Conservation (phyloP, 257 asterid species). For the Nicotiana sylvestris region DNA sequence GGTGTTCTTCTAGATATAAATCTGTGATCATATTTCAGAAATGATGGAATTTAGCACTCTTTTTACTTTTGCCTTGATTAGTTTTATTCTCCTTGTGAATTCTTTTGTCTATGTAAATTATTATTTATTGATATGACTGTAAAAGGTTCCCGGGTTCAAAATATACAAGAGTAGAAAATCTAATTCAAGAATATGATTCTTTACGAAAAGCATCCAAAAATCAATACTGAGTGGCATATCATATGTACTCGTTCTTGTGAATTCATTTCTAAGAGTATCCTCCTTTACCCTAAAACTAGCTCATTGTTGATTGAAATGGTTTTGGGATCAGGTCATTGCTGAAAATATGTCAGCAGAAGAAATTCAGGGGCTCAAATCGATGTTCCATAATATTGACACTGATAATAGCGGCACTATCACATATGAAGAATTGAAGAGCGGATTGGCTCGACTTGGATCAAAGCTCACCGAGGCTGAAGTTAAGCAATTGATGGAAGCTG, state of each 20-base stretch:
- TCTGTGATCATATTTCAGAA: background rate
- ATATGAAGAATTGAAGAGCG: conserved; percentile 69
- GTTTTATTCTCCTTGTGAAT: conserved; percentile 1
- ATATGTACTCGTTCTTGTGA: background rate
- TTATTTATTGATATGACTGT: background rate
- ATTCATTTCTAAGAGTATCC: background rate
- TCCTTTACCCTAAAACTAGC: background rate
- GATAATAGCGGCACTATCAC: conserved; percentile 80
- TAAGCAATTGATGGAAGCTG: conserved; percentile 87
- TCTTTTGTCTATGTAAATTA: background rate
- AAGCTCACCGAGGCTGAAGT: conserved; percentile 77
- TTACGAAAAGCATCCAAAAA: background rate
- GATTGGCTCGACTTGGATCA: conserved; percentile 80
- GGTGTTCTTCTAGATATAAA: background rate
- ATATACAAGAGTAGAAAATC: background rate
- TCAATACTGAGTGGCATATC: background rate
- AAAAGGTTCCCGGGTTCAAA: background rate
- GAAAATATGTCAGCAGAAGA: conserved; percentile 76
- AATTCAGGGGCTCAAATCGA: conserved; percentile 74
- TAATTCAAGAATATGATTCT: background rate
- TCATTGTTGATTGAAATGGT: background rate
- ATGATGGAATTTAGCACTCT: background rate
- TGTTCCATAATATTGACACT: conserved; percentile 79
- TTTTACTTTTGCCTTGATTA: background rate
- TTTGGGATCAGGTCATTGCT: conserved; percentile 57